phyloP scores from a whole-genome alignment of 371 early-diverging fungal species.

The Homolaphlyctis polyrhiza region DNA sequence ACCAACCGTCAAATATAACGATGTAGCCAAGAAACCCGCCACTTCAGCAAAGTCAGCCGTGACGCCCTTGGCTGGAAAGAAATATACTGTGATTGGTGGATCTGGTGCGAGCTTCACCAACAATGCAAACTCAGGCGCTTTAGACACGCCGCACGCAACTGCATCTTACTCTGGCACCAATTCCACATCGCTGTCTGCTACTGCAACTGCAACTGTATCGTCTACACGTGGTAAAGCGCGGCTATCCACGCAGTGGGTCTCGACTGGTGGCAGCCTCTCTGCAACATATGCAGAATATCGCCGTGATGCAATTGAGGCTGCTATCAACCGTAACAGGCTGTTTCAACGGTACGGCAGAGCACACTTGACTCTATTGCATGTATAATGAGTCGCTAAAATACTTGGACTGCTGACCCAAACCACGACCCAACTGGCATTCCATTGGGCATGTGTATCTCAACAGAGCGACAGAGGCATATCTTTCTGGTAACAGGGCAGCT shows the following conservation, averaged over 20 bases:
- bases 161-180: too few relatives aligned
- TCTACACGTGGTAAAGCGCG: too few relatives aligned
- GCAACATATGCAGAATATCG: slow-evolving; percentile 27
- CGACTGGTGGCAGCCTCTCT: slow-evolving; percentile 29
- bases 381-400: background rate
- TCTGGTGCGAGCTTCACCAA: background rate
- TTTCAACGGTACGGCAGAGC: slow-evolving; percentile 28
- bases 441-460: background rate
- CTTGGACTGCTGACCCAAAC: background rate
- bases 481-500: slow-evolving; percentile 33
- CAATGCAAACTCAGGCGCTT: too few relatives aligned
- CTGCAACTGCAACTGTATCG: too few relatives aligned
- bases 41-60: background rate
- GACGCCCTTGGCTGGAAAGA: background rate
- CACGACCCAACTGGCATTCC: background rate
- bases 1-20: slow-evolving; percentile 21
- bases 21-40: slow-evolving; percentile 17
- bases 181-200: too few relatives aligned
- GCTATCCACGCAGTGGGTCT: slow-evolving; percentile 19
- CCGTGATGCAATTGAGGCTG: slow-evolving; percentile 36
- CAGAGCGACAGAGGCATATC: slow-evolving; percentile 41
- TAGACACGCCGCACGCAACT: too few relatives aligned
- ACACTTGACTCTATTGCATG: background rate
- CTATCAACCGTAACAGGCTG: slow-evolving; percentile 33
- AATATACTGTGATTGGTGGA: slow-evolving; percentile 1